Conservation (phyloP, 1,284 basidiomycete genomes). For the Apiotrichum laibachii region DNA sequence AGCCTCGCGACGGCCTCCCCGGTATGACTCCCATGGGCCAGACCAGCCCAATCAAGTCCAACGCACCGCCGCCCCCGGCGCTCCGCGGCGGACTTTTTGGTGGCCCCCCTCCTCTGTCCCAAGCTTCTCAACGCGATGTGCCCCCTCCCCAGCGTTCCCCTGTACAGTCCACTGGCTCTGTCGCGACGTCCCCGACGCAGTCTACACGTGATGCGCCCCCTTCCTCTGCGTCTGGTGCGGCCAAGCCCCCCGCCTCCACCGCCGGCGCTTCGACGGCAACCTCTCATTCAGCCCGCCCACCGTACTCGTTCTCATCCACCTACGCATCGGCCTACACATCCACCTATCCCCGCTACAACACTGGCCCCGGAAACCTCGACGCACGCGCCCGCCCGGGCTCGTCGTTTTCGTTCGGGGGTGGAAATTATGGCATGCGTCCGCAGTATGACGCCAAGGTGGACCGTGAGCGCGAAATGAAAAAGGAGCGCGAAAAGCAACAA, state of each 20-base stretch:
- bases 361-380: constrained; percentile 1
- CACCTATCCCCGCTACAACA: constrained; percentile 14
- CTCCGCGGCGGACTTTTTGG: constrained; percentile 15
- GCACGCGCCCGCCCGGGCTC: not conserved
- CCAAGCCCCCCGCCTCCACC: not conserved
- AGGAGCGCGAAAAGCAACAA: constrained; percentile 7
- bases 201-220: constrained; percentile 11
- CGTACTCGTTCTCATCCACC: constrained; percentile 23
- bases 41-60: constrained; percentile 16
- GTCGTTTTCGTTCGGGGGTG: not conserved
- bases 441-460: constrained; percentile 5
- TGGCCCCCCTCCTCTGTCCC: constrained; percentile 18
- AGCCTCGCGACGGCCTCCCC: constrained; percentile 11
- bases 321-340: constrained; percentile 25
- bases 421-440: not conserved
- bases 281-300: constrained; percentile 15
- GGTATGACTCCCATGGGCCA: constrained; percentile 17
- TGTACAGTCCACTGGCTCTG: constrained; percentile 11
- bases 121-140: constrained; percentile 9
- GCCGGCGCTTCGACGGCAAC: constrained; percentile 2
- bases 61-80: constrained; percentile 7
- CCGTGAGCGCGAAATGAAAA: constrained; percentile 10
- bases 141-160: constrained; percentile 18
- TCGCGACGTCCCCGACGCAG: constrained; percentile 13
- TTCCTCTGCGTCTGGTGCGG: not conserved